These are phyloP conservation scores for Brassica hybrid DNA, from an alignment of 441 rosid species.

Conservation along the genomic window DNA sequence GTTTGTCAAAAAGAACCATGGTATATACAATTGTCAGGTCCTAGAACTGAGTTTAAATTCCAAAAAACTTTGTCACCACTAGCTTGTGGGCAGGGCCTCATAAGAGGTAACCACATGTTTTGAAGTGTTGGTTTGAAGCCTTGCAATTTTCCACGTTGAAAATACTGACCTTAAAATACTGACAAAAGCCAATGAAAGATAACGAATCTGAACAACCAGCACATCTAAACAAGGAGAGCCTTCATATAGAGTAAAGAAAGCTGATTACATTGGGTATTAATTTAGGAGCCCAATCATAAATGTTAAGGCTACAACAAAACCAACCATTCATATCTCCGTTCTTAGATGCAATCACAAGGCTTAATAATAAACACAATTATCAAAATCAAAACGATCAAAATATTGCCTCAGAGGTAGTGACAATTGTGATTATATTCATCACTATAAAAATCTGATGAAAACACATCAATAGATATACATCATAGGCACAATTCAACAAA, in stretches of 20 bases:
- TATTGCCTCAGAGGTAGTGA: constrained; percentile 48
- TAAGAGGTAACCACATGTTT: too few species aligned
- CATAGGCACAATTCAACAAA: constrained; percentile 23
- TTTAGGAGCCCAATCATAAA: constrained; percentile 36
- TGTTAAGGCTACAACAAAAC: constrained; percentile 39
- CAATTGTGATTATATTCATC: constrained; percentile 42
- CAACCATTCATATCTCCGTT: constrained; percentile 48
- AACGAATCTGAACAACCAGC: neutral
- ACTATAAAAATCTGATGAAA: constrained; percentile 38
- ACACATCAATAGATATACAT: constrained; percentile 36
- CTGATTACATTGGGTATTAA: constrained; percentile 30
- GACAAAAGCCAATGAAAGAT: too few species aligned
- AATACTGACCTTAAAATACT: too few species aligned
- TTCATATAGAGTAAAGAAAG: constrained; percentile 37
- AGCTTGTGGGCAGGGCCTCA: too few species aligned
- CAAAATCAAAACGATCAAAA: neutral
- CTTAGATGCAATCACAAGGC: constrained; percentile 46
- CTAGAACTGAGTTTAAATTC: neutral
- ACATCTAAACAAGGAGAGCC: neutral
- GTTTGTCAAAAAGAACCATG: too few species aligned
- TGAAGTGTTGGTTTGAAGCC: too few species aligned
- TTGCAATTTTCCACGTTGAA: too few species aligned
- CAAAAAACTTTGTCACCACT: too few species aligned
- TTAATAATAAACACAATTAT: neutral
- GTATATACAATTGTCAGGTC: too few species aligned